Base-by-base conservation (phyloP, 2,329 filamentous ascomycete species). In the Monascus ruber region DNA sequence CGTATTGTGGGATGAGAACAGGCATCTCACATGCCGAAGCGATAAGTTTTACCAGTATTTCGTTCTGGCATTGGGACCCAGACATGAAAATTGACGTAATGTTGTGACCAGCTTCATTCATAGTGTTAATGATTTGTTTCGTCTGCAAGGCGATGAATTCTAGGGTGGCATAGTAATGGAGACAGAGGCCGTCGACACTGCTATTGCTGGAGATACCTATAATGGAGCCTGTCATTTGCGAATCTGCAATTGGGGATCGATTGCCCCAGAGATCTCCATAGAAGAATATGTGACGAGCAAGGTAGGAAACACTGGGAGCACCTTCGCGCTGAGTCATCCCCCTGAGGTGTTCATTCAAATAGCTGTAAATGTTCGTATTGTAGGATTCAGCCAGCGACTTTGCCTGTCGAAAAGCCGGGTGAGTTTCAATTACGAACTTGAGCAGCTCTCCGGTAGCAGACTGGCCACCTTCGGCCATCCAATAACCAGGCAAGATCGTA, bases 101-200 rank as follows among this genome's bases (percentile, higher is more conserved):
- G 50, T 76, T 71, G 66, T 98, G 91, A 6, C 91, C 91, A 1
- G 86, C 72, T 35, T 75, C 70, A 71, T 96, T 98, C 88, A 98
- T 95, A 29, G 83, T 76, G 54, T 93, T 83, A 47, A 98, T 76
- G 53, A 98, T 98, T 63, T 98, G 91, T 42, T 85, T 81, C 0
- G 91, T 98, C 65, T 98, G 91, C 62, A 96, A 76, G 26, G 91
- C 88, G 53, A 98, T 96, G 65, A 96, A 96, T 67, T 98, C 91
- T 77, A 98, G 86, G 3, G 89, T 93, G 24, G 79, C 85, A 57
- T 95, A 96, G 69, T 98, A 98, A 67, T 88, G 81, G 24, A 95
- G 69, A 1, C 89, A 88, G 37, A 98, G 77, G 38, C 85, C 83
- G 56, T 94, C 85, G 36, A 91, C 75, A 51, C 79, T 84, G 63